Evolutionary conservation across 495 filamentous ascomycete species (phyloP), one percentile per base, ranked within the genome.

Genomic region (Penicillium pancosmium): DNA sequence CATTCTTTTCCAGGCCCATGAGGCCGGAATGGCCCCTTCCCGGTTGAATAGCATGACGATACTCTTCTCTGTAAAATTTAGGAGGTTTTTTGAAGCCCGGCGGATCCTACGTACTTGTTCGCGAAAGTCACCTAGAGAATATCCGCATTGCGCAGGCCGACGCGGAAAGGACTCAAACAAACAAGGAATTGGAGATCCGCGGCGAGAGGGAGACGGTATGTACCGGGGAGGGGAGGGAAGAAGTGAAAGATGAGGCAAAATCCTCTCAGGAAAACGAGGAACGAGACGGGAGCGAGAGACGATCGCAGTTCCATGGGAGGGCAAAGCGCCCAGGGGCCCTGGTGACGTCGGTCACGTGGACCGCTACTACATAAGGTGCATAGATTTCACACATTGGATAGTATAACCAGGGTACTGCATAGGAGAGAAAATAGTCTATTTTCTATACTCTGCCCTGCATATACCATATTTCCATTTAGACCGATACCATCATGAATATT

Each of bases 1-100:
- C 8, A 76, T 56, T 51, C 70, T 73, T 59, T 72, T 78, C 70
- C 70, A 72, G 35, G 73, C 63, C 68, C 69, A 71, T 27, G 75
- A 73, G 34, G 68, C 65, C 36, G 67, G 67, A 18, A 68, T 53
- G 34, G 64, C 41, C 54, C 64, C 63, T 31, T 75, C 69, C 40
- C 66, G 65, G 41, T 69, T 71, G 41, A 68, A 44, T 21, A 72
- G 43, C 72, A 75, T 78, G 18, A 19, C 58, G 43, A 18, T 43
- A 4, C 50, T 49, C 16, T 43, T 35, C 16, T 12, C 18, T 25
- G 25, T 15, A n/a, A 35, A 25, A 15, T 34, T 33, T 41, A n/a
- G 25, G 38, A 27, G 9, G 51, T 4, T 31, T 7, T 31, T 31
- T 57, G 34, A 38, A 55, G 11, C 35, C 57, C 16, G 38, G 40